These are phyloP conservation scores for Trypanosoma theileri DNA, from an alignment of 208 protist species.

Conservation along the genomic window DNA sequence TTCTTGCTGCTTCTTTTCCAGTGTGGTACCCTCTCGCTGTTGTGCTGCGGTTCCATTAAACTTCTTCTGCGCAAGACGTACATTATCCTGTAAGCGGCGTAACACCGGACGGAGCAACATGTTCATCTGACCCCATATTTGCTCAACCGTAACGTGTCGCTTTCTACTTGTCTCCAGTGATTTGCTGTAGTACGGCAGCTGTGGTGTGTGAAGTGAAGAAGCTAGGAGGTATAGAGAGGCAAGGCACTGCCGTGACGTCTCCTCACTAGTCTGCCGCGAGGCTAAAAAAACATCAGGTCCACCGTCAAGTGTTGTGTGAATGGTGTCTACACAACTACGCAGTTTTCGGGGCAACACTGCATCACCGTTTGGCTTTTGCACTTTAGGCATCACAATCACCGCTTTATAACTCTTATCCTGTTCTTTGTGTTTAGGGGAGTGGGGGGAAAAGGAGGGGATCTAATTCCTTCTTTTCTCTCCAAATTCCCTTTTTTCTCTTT, in stretches of 20 bases:
- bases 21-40: constrained; percentile 6
- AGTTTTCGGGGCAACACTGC: constrained; percentile 36
- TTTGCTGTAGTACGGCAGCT: constrained; percentile 58
- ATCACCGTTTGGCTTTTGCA: not conserved
- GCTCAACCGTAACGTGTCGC: constrained; percentile 75
- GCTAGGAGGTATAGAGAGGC: constrained; percentile 73
- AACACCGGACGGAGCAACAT: constrained; percentile 78
- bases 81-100: constrained; percentile 67
- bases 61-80: constrained; percentile 45
- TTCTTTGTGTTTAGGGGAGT: too few species aligned
- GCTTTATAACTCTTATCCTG: too few species aligned
- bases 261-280: constrained; percentile 39
- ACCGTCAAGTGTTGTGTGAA: constrained; percentile 20
- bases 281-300: constrained; percentile 50
- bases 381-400: not conserved
- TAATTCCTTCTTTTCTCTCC: too few species aligned
- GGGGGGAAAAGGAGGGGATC: too few species aligned
- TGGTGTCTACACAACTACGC: constrained; percentile 4
- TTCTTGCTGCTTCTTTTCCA: not conserved
- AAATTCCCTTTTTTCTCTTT: too few species aligned
- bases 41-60: constrained; percentile 27
- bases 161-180: constrained; percentile 55
- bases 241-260: constrained; percentile 56
- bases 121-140: constrained; percentile 88
- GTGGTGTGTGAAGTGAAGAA: constrained; percentile 68